These are phyloP conservation scores for Candida stauntonica DNA, from an alignment of 805 yeast species.

Conservation along the genomic window DNA sequence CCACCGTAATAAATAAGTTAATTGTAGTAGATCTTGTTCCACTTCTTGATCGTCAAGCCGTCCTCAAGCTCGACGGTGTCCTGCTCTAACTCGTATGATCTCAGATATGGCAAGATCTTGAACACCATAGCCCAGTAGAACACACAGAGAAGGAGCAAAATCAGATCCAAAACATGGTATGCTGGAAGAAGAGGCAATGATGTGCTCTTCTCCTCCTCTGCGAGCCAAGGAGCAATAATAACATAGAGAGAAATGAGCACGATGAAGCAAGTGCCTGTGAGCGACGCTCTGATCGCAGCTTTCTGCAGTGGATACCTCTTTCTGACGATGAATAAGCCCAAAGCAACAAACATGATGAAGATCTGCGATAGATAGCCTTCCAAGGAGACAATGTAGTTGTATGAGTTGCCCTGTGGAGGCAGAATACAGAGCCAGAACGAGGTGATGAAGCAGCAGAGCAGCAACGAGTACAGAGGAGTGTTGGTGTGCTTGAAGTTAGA, in stretches of 20 bases:
- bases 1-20: no score
- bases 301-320: constrained; percentile 41
- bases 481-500: constrained; percentile 48
- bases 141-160: constrained; percentile 40
- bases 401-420: constrained; percentile 34
- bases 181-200: constrained; percentile 26
- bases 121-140: constrained; percentile 55
- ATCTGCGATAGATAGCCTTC: constrained; percentile 45
- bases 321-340: constrained; percentile 55
- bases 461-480: constrained; percentile 51
- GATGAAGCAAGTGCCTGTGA: constrained; percentile 44
- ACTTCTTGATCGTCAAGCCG: constrained; percentile 52
- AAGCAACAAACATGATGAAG: constrained; percentile 47
- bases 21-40: constrained; percentile 39
- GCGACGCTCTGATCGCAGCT: constrained; percentile 50
- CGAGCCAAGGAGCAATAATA: constrained; percentile 42
- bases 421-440: constrained; percentile 30
- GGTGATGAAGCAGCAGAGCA: constrained; percentile 31
- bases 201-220: constrained; percentile 25
- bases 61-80: constrained; percentile 43
- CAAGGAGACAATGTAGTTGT: constrained; percentile 39
- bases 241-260: constrained; percentile 44
- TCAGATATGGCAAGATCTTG: constrained; percentile 40
- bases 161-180: constrained; percentile 38
- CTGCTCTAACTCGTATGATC: constrained; percentile 42